A percentile compares a stretch with the other conserved stretches of the same genome.
Evolutionary conservation across 176 grass and related monocot genomes (phyloP).

Genomic region (Carex myosuroides): DNA sequence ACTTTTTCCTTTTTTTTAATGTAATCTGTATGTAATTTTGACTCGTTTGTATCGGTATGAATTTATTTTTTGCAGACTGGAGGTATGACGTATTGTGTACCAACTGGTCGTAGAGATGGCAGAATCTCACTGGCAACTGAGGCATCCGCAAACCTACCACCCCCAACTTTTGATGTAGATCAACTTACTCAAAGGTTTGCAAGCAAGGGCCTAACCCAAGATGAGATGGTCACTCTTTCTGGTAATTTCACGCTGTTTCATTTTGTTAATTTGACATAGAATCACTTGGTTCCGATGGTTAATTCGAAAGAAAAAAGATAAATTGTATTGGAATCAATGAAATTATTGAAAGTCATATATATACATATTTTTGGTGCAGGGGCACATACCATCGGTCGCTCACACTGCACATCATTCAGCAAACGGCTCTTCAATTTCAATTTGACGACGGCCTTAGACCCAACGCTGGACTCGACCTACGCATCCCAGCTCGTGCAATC

Average conservation of each 20-base stretch:
- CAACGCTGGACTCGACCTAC: constrained; percentile 35
- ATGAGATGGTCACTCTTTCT: constrained; percentile 61
- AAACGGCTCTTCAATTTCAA: constrained; percentile 45
- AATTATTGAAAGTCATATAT: neutral
- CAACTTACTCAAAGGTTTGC: constrained; percentile 54
- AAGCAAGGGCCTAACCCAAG: constrained; percentile 38
- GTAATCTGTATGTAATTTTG: neutral
- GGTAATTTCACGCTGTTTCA: constrained; percentile 8
- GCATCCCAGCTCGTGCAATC: constrained; percentile 26
- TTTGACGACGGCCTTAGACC: constrained; percentile 18
- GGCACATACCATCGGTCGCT: constrained; percentile 40
- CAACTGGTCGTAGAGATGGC: constrained; percentile 45
- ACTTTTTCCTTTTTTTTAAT: neutral
- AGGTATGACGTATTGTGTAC: constrained; percentile 45
- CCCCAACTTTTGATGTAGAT: constrained; percentile 29
- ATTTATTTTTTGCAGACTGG: constrained; percentile 30
- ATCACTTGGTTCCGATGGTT: neutral
- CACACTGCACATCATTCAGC: constrained; percentile 51
- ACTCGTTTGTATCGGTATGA: neutral
- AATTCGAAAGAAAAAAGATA: neutral
- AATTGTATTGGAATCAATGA: neutral
- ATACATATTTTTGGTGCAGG: constrained; percentile 12
- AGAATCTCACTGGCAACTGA: constrained; percentile 50
- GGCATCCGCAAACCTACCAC: constrained; percentile 46
- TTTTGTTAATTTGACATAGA: neutral